phyloP scores from a whole-genome alignment of 78 protist genomes.

The Tieghemostelium lacteum region DNA sequence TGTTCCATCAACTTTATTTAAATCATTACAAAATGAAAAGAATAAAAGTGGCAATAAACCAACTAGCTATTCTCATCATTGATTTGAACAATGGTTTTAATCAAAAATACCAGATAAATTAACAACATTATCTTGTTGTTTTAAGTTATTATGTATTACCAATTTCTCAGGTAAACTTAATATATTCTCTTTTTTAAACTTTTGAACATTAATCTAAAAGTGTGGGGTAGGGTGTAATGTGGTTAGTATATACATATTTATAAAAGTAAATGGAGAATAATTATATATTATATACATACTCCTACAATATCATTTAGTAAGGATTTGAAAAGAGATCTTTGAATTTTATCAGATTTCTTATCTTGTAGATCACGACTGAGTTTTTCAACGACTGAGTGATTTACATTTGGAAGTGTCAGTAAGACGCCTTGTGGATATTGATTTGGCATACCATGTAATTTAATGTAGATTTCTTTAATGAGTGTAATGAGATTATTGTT shows the following conservation, averaged over 20 bases:
- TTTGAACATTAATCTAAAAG: constrained; percentile 2
- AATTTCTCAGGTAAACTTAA: constrained; percentile 56
- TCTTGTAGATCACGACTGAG: neutral
- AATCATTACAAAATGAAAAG: neutral
- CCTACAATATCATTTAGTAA: constrained; percentile 22
- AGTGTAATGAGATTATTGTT: neutral
- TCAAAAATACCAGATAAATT: constrained; percentile 16
- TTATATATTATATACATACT: neutral
- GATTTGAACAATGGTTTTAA: too few species aligned
- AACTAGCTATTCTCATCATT: too few species aligned
- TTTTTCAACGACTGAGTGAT: neutral
- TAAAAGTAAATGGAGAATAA: neutral
- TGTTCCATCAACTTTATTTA: neutral
- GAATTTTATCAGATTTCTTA: constrained; percentile 33
- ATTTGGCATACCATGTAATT: neutral
- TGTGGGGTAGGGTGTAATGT: neutral
- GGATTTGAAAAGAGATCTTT: constrained; percentile 22
- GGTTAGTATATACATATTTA: too few species aligned
- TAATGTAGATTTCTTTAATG: constrained; percentile 32
- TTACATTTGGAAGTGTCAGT: constrained; percentile 40
- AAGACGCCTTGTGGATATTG: constrained; percentile 12
- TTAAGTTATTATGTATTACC: neutral
- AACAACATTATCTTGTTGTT: neutral
- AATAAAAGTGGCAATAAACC: neutral
- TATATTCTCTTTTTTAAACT: constrained; percentile 36